Evolutionary conservation across 805 yeast genomes (phyloP).

Genomic region (Pichia kluyveri): DNA sequence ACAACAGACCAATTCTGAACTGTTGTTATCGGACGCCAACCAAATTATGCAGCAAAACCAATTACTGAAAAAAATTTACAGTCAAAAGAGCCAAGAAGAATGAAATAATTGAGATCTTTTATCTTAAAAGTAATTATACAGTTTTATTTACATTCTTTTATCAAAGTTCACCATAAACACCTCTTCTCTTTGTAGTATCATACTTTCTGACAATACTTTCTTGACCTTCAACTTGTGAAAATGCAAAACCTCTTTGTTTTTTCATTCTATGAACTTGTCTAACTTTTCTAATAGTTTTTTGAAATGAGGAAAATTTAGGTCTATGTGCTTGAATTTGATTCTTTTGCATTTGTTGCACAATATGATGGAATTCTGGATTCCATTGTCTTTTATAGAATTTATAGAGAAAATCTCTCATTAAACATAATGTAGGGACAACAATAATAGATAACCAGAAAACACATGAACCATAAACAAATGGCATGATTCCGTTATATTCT

Average conservation of each 20-base stretch:
- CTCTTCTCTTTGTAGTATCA: conserved; percentile 74
- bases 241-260: conserved; percentile 97
- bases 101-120: no score
- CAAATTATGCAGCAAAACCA: no score
- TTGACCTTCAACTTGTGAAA: conserved; percentile 92
- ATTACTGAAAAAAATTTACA: no score
- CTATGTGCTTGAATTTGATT: conserved; percentile 86
- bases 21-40: neutral
- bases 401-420: conserved; percentile 86
- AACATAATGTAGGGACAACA: conserved; percentile 68
- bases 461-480: conserved; percentile 66
- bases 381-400: conserved; percentile 90
- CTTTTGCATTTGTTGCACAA: conserved; percentile 94
- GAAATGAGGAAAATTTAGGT: conserved; percentile 96
- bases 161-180: conserved; percentile 24
- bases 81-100: no score
- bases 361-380: conserved; percentile 86
- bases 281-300: conserved; percentile 91
- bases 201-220: conserved; percentile 87
- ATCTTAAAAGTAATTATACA: no score
- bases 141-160: conserved; percentile 10
- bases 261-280: conserved; percentile 98
- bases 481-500: conserved; percentile 76
- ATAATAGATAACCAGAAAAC: conserved; percentile 78
- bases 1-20: neutral